phyloP scores from a whole-genome alignment of 805 yeast genomes.

The Wickerhamiella galacta region DNA sequence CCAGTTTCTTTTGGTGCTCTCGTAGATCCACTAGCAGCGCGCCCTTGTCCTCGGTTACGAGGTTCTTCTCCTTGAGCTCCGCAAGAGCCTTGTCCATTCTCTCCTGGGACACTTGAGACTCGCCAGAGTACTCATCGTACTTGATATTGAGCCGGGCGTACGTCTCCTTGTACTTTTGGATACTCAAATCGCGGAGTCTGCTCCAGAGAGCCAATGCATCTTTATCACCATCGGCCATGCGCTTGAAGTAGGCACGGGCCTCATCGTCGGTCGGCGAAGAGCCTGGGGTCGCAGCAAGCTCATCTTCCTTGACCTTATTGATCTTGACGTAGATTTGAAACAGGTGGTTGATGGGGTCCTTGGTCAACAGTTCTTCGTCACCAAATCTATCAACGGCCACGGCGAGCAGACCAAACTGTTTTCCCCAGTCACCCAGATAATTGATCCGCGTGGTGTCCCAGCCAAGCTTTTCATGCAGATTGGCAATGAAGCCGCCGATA shows the following conservation, averaged over 20 bases:
- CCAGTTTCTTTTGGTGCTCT: conserved; percentile 74
- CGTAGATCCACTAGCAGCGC: conserved; percentile 78
- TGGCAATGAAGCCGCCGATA: conserved; percentile 88
- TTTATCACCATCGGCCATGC: conserved; percentile 87
- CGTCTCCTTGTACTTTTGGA: conserved; percentile 68
- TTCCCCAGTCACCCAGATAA: conserved; percentile 99
- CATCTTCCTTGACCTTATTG: conserved; percentile 56
- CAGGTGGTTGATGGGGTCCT: conserved; percentile 84
- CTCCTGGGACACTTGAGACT: conserved; percentile 74
- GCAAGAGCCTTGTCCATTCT: conserved; percentile 50
- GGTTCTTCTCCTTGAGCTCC: conserved; percentile 44
- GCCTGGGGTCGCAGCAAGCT: conserved; percentile 39
- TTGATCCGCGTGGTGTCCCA: conserved; percentile 87
- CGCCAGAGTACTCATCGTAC: conserved; percentile 86
- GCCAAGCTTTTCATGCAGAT: conserved; percentile 77
- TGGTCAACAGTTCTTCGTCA: conserved; percentile 45
- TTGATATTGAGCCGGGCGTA: conserved; percentile 82
- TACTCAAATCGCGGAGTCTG: conserved; percentile 79
- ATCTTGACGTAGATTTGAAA: conserved; percentile 84
- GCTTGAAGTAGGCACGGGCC: conserved; percentile 76
- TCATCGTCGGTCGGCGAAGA: conserved; percentile 49
- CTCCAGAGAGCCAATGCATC: conserved; percentile 64
- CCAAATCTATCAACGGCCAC: conserved; percentile 86
- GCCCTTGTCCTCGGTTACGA: conserved; percentile 77
- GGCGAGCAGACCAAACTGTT: conserved; percentile 91